Evolutionary conservation across 345 rosid species (phyloP).

Genomic region (Boechera stricta): DNA sequence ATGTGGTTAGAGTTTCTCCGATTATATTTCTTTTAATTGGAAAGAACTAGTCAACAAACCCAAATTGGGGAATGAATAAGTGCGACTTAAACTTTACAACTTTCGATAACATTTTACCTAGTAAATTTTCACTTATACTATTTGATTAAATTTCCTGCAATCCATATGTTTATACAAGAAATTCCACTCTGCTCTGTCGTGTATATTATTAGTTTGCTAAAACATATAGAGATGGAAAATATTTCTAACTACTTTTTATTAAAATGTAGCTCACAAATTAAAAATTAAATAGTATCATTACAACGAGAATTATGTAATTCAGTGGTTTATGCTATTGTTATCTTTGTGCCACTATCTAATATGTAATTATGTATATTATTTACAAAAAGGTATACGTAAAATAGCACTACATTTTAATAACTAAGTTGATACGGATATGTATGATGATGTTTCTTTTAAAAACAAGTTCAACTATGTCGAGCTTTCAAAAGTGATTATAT

Average conservation of each 20-base stretch:
- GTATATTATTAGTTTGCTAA: not conserved
- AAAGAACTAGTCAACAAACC: constrained; percentile 11
- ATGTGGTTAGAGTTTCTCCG: constrained; percentile 32
- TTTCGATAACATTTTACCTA: not conserved
- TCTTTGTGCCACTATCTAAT: not conserved
- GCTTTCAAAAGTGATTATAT: not conserved
- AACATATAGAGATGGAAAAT: not conserved
- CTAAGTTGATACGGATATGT: not conserved
- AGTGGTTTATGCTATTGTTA: not conserved
- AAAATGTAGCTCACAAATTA: not conserved
- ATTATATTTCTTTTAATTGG: not conserved
- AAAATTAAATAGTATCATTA: no score
- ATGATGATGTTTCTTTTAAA: not conserved
- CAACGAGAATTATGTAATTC: not conserved
- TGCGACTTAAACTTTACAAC: not conserved
- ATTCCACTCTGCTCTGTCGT: not conserved
- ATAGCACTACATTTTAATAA: not conserved
- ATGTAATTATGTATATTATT: no score
- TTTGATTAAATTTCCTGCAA: not conserved
- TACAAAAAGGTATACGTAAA: not conserved
- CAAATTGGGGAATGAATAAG: constrained; percentile 3
- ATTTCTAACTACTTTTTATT: no score
- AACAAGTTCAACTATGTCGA: not conserved
- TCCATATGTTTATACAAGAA: not conserved
- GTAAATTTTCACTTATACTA: not conserved